Evolutionary conservation across 2,329 filamentous ascomycete genomes (phyloP), one percentile per base, ranked within the genome.

Genomic region (Sporothrix dimorphospora): DNA sequence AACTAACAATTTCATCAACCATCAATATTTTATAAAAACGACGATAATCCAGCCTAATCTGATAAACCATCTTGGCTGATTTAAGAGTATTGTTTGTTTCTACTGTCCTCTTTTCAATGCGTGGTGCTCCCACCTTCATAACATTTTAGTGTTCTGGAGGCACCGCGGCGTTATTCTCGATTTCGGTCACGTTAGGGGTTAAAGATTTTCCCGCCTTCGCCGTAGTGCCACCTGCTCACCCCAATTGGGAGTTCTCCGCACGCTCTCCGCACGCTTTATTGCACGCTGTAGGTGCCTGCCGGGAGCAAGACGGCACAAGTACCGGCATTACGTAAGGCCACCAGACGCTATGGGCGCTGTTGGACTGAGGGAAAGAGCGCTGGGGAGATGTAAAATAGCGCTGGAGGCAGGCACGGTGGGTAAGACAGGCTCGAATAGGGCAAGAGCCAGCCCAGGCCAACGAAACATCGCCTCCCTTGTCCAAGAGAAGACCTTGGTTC

Each of bases 211-310:
- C 53, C 53, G 53, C 53, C 3, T 1, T 30, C 53, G 27, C 53
- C 53, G 27, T 57, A 57, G 53, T 27, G 53, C 16, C 27, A n/a
- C 21, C 53, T 34, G 27, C 12, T 5, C 19, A 27, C 53, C 53
- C 14, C 27, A 38, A 34, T 57, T 34, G 27, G 27, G 27, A 12
- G 5, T 34, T 57, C 53, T 34, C 53, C 53, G 53, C 53, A 34
- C 47, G 47, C 49, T 53, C 53, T 57, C 53, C 53, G 53, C 53
- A 57, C 14, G 53, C 53, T 34, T 16, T 53, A 0, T 12, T 9
- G 16, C 27, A n/a, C 27, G 14, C 53, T 57, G 53, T 34, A 61
- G 55, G 55, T 40, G 55, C 55, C 53, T 61, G 55, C 30, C 55
- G 30, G 55, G 30, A n/a, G 12, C 24, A 27, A 59, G 19, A 61